Base-by-base conservation (phyloP, 495 filamentous ascomycete genomes). In the Penicillium subrubescens region DNA sequence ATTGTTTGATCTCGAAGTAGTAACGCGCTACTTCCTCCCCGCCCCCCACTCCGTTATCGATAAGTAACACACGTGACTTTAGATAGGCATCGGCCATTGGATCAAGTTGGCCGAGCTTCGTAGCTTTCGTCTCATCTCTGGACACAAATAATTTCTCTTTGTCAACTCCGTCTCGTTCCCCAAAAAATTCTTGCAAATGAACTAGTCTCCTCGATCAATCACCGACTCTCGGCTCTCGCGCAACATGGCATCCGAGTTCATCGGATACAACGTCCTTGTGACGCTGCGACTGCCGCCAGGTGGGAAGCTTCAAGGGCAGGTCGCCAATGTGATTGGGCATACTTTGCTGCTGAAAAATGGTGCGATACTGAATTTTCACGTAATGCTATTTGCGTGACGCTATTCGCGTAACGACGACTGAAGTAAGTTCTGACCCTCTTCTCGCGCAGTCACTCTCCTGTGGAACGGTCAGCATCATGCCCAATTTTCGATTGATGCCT, bases 311-410 rank as follows among this genome's bases (percentile, higher is more conserved):
- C 85, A 86, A 64, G 94, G 94, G 46, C 84, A 88, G 25, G 88
- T 99, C 39, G 86, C 84, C 52, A 81, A 87, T 66, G 87, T 97
- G 35, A 84, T 89, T 53, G 90, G 90, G 7, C 84, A 89, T 63
- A 86, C 87, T 46, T 81, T 99, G 66, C 88, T 88, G 25, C 83
- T 99, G 25, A 83, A 83, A 55, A 85, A 97, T 83, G 94, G 94
- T 95, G 81, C 63, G 84, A 67, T 21, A 17, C 64, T 7, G 57
- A 71, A 43, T 8, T 27, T 27, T 4, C 25, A 4, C 25, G 25
- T 27, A 27, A 1, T 4, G 25, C 1, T 27, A 27, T 27, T 27
- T 27, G 25, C 25, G 25, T 27, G 25, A 27, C 25, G 25, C 25
- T 27, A 11, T 21, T 10, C 15, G 21, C 11, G 0, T 21, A 5